Evolutionary conservation across 1,284 basidiomycete genomes (phyloP).

Genomic region (Cryptococcus sp.): DNA sequence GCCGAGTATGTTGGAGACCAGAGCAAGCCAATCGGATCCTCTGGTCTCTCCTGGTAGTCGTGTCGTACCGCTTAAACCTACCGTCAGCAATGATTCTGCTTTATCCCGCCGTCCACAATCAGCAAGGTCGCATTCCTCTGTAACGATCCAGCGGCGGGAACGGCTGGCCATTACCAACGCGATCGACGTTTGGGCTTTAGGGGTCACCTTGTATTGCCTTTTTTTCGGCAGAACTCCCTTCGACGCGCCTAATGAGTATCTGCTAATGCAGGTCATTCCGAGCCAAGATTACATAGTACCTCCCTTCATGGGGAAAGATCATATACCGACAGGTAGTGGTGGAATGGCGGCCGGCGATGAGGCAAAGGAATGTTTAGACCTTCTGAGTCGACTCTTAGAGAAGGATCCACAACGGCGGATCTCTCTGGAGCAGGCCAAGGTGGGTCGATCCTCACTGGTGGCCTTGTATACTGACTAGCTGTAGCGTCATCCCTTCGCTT

Average conservation of each 20-base stretch:
- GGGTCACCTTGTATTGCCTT: conserved; percentile 94
- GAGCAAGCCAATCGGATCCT: conserved; percentile 23
- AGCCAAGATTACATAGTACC: conserved; percentile 73
- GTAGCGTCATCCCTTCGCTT: conserved; percentile 67
- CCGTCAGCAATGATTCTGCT: conserved; percentile 30
- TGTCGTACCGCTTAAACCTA: conserved; percentile 26
- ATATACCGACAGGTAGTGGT: conserved; percentile 64
- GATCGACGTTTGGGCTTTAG: conserved; percentile 98
- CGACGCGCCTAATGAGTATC: conserved; percentile 69
- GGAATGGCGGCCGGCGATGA: conserved; percentile 42
- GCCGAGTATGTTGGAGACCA: conserved; percentile 26
- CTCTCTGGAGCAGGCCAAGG: conserved; percentile 82
- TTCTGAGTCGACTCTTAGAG: conserved; percentile 75
- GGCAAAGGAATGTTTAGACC: conserved; percentile 63
- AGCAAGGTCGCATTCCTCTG: conserved; percentile 33
- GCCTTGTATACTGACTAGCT: conserved; percentile 4
- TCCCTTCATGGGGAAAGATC: conserved; percentile 72
- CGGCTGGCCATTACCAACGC: conserved; percentile 83
- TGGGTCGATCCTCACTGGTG: conserved; percentile 49
- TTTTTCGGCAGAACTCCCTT: conserved; percentile 83
- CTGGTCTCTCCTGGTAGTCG: conserved; percentile 11
- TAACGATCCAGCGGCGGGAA: conserved; percentile 27
- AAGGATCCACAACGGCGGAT: conserved; percentile 81
- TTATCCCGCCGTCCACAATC: conserved; percentile 37
- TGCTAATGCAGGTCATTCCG: conserved; percentile 81